Base-by-base conservation (phyloP, 2,329 filamentous ascomycete genomes). In the Pseudocercospora vitis region DNA sequence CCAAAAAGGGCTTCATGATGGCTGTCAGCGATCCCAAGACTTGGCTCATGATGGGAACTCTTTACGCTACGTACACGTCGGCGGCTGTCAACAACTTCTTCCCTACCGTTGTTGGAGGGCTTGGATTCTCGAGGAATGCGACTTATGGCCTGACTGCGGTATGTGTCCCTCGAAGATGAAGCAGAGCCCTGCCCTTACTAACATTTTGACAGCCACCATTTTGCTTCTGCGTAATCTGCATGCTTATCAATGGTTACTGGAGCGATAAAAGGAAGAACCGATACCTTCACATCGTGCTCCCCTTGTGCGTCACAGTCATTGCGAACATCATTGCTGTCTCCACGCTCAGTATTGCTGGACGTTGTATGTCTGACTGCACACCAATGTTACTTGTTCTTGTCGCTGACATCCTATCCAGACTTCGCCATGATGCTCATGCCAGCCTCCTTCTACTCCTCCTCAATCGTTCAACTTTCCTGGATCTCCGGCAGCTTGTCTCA, bases 401-500 rank as follows among this genome's bases (percentile, higher is more conserved):
- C n/a, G n/a, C n/a, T n/a, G n/a, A n/a, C n/a, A n/a, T n/a, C n/a
- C n/a, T n/a, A 32, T 29, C 26, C 11, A 57, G 55, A 84, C 66
- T 67, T 84, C 4, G 81, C 81, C 1, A 75, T 84, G 12, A 84
- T 85, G 71, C 72, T 85, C 0, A 80, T 83, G 63, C 60, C 59
- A 8, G 77, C 81, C 0, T 74, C 73, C 24, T 78, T 80, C 1
- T 84, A 84, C 57, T 80, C 81, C 0, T 80, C 79, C 11, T 55
- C 79, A 70, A 81, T 81, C 64, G 78, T 82, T 47, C 78, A 81
- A 58, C 81, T 81, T 67, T 80, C 78, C 0, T 82, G 80, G 80
- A 82, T 82, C 63, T 76, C 74, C 48, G 55, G 56, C 5, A 57
- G 56, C 24, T 50, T 66, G 35, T 53, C 63, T 3, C 61, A 64